These are phyloP conservation scores for Aspergillus thermomutatus DNA, from an alignment of 2,329 filamentous ascomycete species.

Conservation along the genomic window DNA sequence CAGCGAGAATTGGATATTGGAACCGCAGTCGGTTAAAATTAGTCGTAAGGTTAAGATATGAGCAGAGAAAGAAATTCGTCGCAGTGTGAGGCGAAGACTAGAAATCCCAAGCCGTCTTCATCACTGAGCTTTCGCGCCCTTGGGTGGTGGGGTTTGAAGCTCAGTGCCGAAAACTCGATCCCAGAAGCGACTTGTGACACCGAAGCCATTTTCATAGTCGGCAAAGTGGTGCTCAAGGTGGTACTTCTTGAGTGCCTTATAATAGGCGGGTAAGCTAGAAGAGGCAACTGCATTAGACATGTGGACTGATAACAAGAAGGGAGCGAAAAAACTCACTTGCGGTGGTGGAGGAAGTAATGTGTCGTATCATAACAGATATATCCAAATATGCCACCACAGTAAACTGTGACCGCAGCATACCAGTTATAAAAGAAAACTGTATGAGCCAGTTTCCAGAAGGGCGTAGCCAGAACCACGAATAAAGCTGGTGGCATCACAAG, in stretches of 20 bases:
- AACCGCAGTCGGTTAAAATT: not conserved
- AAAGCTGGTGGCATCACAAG: slow-evolving; percentile 95
- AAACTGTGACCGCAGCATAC: slow-evolving; percentile 74
- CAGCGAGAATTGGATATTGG: not conserved
- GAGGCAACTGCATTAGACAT: slow-evolving; percentile 8
- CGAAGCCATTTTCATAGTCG: slow-evolving; percentile 96
- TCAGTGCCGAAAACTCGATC: slow-evolving; percentile 89
- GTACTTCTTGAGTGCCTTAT: slow-evolving; percentile 92
- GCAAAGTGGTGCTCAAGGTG: slow-evolving; percentile 97
- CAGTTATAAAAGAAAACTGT: slow-evolving; percentile 78
- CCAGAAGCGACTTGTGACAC: slow-evolving; percentile 96
- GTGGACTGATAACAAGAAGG: not conserved
- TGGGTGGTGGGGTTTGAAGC: slow-evolving; percentile 49
- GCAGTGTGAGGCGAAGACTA: not conserved
- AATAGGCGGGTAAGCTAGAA: slow-evolving; percentile 73
- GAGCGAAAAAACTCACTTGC: slow-evolving; percentile 59
- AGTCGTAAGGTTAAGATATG: not conserved
- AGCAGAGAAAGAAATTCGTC: not conserved
- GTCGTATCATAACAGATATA: slow-evolving; percentile 97
- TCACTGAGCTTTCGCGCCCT: slow-evolving; percentile 36
- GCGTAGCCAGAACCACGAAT: slow-evolving; percentile 76
- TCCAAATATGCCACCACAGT: slow-evolving; percentile 87
- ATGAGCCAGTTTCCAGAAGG: slow-evolving; percentile 92
- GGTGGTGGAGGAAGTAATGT: slow-evolving; percentile 97
- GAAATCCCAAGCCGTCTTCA: not conserved